Base-by-base conservation (phyloP, 2,329 filamentous ascomycete genomes). In the Ceratocystiopsis brevicomis region DNA sequence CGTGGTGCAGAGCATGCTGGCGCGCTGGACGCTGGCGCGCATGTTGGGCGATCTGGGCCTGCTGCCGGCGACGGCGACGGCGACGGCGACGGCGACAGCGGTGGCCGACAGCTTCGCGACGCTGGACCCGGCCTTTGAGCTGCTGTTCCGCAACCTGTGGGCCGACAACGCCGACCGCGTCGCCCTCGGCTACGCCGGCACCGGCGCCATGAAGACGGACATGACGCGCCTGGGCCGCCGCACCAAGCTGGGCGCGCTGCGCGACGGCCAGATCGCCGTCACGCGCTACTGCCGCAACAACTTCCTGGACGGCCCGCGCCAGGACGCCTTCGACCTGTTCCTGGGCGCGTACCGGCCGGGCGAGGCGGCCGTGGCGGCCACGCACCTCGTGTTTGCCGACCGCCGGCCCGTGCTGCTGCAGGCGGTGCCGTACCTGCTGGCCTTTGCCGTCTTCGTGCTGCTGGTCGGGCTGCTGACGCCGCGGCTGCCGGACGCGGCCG, bases 121-220 rank as follows among this genome's bases (percentile, higher is more conserved):
- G 45, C 81, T 86, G 53, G 85, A 95, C 54, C 65, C 71, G 13
- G 73, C 70, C 1, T 98, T 98, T 57, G 87, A 95, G 60, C 69
- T 81, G 53, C 66, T 96, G 46, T 98, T 96, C 73, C 84, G 90
- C 51, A 96, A 96, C 60, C 69, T 96, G 15, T 98, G 90, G 90
- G 90, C 90, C 30, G 90, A 98, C 62, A 98, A 98, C 55, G 90
- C 92, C 44, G 90, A 98, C 58, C 81, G 92, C 19, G 87, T 98
- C 33, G 93, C 87, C 16, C 80, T 76, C 52, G 79, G 85, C 0
- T 98, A 98, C 61, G 90, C 90, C 1, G 90, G 90, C 44, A 98
- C 92, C 0, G 92, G 90, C 3, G 90, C 90, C 42, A 75, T 98
- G 65, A 98, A 98, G 71, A 98, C 90, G 0, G 92, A 98, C 58